A percentile compares a stretch with the other conserved stretches of the same genome.
phyloP scores from a whole-genome alignment of 2,329 filamentous ascomycete species.

The Calonectria crousiana region DNA sequence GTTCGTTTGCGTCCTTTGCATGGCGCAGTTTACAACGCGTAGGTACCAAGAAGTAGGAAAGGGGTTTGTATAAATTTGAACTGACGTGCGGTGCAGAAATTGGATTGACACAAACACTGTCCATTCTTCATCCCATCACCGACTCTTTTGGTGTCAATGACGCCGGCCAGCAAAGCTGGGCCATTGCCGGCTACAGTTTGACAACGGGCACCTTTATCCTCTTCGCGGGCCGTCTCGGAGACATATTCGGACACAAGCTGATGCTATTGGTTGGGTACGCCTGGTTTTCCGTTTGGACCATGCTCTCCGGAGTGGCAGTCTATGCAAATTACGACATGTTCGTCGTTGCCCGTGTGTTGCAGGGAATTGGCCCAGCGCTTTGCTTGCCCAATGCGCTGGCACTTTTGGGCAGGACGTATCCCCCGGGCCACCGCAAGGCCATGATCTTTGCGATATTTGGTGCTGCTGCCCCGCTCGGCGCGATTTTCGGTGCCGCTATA shows the following conservation, averaged over 20 bases:
- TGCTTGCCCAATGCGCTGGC: constrained; percentile 69
- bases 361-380: constrained; percentile 67
- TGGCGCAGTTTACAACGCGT: background rate
- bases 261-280: constrained; percentile 63
- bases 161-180: constrained; percentile 17
- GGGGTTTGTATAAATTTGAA: background rate
- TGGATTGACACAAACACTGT: background rate
- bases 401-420: constrained; percentile 65
- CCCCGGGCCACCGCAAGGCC: constrained; percentile 48
- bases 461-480: constrained; percentile 47
- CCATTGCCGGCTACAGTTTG: constrained; percentile 63
- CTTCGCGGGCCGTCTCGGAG: constrained; percentile 63
- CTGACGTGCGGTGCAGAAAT: background rate
- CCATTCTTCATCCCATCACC: constrained; percentile 11
- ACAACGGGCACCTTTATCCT: constrained; percentile 67
- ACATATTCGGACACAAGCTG: constrained; percentile 64
- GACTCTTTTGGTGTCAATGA: constrained; percentile 18
- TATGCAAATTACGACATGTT: constrained; percentile 56
- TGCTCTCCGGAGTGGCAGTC: constrained; percentile 53
- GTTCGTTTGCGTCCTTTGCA: background rate
- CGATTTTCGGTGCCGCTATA: constrained; percentile 45
- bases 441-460: constrained; percentile 52
- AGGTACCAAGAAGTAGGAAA: background rate
- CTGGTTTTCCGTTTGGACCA: constrained; percentile 63
- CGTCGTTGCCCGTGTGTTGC: constrained; percentile 61